These are phyloP conservation scores for Podospora bellae-mahoneyi DNA, from an alignment of 495 filamentous ascomycete genomes.

Conservation along the genomic window DNA sequence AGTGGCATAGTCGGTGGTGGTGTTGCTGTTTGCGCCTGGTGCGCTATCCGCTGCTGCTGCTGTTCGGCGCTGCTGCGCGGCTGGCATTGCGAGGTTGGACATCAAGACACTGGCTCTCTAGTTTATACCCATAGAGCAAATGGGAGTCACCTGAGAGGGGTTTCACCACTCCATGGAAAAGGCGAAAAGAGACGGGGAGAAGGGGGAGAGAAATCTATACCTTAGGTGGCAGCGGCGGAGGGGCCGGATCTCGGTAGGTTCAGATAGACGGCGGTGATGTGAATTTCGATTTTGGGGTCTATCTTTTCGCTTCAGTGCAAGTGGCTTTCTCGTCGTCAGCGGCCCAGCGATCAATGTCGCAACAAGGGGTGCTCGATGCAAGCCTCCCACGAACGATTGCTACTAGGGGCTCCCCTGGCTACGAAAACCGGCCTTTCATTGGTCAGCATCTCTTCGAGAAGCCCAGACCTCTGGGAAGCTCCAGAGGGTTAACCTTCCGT, in stretches of 20 bases:
- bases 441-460: not conserved
- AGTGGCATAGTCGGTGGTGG: slow-evolving; percentile 10
- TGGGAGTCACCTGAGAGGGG: not conserved
- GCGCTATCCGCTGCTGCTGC: slow-evolving; percentile 11
- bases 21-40: slow-evolving; percentile 11
- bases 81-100: slow-evolving; percentile 31
- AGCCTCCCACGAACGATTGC: not conserved
- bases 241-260: not conserved
- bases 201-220: not conserved
- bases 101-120: slow-evolving; percentile 25
- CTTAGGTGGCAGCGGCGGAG: not conserved
- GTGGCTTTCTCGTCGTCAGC: not conserved
- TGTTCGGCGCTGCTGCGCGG: slow-evolving; percentile 29
- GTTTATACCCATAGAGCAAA: slow-evolving; percentile 26
- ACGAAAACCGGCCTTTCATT: not conserved
- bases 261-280: not conserved
- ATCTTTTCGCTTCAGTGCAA: not conserved
- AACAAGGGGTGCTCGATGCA: not conserved
- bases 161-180: not conserved
- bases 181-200: not conserved
- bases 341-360: not conserved
- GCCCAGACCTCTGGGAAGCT: not conserved
- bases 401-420: not conserved
- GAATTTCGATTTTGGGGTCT: not conserved
- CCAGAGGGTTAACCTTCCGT: not conserved